Conservation (phyloP, 1,284 basidiomycete species). For the Lentinus polychrous region DNA sequence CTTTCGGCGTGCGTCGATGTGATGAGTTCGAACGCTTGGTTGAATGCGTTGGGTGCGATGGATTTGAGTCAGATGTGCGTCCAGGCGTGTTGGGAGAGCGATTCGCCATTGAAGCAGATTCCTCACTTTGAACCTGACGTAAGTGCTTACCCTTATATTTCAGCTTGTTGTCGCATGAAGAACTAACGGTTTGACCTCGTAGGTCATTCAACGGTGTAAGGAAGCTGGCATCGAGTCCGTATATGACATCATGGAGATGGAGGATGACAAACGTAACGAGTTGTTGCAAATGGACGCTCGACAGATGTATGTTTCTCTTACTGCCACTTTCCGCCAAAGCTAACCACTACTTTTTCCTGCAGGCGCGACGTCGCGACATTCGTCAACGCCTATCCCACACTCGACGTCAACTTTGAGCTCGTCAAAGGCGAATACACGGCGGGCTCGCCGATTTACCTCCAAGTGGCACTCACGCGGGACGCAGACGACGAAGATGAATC, state of each 20-base stretch:
- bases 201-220: conserved; percentile 84
- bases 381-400: conserved; percentile 89
- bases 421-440: conserved; percentile 82
- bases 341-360: conserved; percentile 15
- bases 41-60: conserved; percentile 96
- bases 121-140: conserved; percentile 92
- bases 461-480: conserved; percentile 78
- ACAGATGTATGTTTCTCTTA: conserved; percentile 63
- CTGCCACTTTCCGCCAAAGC: background rate
- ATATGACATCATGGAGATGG: conserved; percentile 96
- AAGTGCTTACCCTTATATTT: conserved; percentile 16
- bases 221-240: conserved; percentile 77
- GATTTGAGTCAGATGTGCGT: conserved; percentile 99
- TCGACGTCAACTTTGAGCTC: conserved; percentile 83
- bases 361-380: conserved; percentile 89
- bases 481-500: conserved; percentile 77
- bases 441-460: conserved; percentile 75
- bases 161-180: background rate
- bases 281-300: conserved; percentile 81
- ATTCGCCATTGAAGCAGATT: conserved; percentile 90
- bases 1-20: conserved; percentile 95
- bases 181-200: too few species aligned
- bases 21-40: conserved; percentile 93
- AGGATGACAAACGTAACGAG: conserved; percentile 80
- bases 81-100: conserved; percentile 96